These are phyloP conservation scores for Saprolegnia diclina DNA, from an alignment of 352 stramenopile species.

Conservation along the genomic window DNA sequence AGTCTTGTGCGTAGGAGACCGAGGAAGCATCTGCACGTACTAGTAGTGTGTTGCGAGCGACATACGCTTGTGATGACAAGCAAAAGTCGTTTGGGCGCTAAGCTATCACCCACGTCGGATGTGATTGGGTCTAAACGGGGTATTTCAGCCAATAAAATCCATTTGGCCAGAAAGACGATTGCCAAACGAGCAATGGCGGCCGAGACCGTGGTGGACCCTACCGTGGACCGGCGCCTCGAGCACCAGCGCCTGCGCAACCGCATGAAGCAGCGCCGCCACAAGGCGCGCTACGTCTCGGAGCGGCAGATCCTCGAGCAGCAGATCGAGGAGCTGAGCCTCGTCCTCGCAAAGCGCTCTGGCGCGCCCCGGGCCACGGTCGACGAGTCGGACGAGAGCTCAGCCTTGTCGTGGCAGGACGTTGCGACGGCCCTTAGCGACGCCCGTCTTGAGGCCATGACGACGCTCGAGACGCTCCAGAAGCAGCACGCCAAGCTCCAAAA, in stretches of 20 bases:
- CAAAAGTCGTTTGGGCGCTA: too few relatives aligned
- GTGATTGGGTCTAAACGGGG: too few relatives aligned
- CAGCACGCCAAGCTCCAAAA: not conserved
- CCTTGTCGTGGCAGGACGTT: not conserved
- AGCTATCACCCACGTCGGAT: too few relatives aligned
- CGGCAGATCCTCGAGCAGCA: not conserved
- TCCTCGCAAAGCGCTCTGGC: not conserved
- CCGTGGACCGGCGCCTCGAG: not conserved
- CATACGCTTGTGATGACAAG: too few relatives aligned
- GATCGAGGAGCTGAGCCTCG: not conserved
- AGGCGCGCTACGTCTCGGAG: not conserved
- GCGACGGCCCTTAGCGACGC: not conserved
- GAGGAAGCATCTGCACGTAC: too few relatives aligned
- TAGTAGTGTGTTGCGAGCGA: too few relatives aligned
- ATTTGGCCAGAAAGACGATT: not conserved
- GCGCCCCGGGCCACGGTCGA: not conserved
- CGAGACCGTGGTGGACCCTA: not conserved
- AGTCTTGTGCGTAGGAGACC: too few relatives aligned
- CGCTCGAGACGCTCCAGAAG: not conserved
- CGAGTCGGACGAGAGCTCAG: not conserved
- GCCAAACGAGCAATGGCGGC: not conserved
- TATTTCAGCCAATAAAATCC: not conserved
- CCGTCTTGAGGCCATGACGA: not conserved
- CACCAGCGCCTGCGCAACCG: conserved; percentile 5
- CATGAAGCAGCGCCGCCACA: conserved; percentile 11